Evolutionary conservation across 768 basidiomycete genomes (phyloP).

Genomic region (Amanita jacksonii): DNA sequence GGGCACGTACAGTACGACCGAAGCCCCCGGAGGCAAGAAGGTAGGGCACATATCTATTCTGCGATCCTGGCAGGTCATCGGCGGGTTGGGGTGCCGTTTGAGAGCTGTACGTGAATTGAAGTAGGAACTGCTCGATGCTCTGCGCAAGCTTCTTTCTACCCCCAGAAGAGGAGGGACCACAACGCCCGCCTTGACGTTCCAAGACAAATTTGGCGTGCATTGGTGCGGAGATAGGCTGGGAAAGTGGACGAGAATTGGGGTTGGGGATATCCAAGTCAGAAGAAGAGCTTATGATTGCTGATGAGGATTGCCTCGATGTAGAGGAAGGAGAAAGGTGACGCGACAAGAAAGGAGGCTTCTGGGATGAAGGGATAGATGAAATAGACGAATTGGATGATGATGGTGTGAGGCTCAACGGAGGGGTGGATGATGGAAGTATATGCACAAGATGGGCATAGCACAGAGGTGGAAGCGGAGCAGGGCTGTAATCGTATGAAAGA

Average conservation of each 20-base stretch:
- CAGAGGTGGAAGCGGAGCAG: neutral
- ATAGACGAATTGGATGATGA: neutral
- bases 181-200: slow-evolving; percentile 2
- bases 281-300: slow-evolving; percentile 6
- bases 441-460: slow-evolving; percentile 9
- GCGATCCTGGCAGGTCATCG: neutral
- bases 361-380: neutral
- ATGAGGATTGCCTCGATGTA: neutral
- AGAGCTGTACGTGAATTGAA: slow-evolving; percentile 26
- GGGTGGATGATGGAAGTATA: slow-evolving; percentile 4
- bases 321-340: neutral
- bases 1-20: neutral
- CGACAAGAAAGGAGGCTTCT: neutral
- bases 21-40: slow-evolving; percentile 17
- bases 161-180: slow-evolving; percentile 9
- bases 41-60: slow-evolving; percentile 14
- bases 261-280: neutral
- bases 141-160: slow-evolving; percentile 25
- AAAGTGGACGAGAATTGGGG: neutral
- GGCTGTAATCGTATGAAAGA: neutral
- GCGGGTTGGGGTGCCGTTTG: slow-evolving; percentile 1
- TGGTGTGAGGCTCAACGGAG: neutral
- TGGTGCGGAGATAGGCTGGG: neutral
- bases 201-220: neutral
- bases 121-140: slow-evolving; percentile 29